A percentile compares a stretch with the other conserved stretches of the same genome.
Conservation (phyloP, 2,329 filamentous ascomycete genomes). For the Tolypocladium inflatum region DNA sequence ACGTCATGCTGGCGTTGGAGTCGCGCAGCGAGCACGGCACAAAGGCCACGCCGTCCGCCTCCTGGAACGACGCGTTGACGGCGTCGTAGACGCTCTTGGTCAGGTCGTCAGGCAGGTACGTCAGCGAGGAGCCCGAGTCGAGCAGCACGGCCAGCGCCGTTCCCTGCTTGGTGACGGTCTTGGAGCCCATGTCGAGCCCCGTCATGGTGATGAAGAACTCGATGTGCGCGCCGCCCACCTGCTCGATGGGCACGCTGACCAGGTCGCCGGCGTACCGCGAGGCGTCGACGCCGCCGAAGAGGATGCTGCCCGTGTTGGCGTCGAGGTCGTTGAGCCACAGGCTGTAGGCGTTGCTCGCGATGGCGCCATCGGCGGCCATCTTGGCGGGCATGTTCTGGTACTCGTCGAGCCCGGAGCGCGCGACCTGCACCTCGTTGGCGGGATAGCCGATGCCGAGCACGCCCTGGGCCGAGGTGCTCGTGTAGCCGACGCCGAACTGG, state of each 20-base stretch:
- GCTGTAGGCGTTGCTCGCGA: constrained; percentile 60
- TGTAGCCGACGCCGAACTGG: constrained; percentile 68
- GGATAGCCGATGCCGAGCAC: constrained; percentile 81
- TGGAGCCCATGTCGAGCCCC: constrained; percentile 35
- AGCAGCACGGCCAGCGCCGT: constrained; percentile 55
- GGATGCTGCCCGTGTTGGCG: constrained; percentile 53
- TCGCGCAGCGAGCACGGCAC: constrained; percentile 47
- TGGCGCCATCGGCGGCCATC: constrained; percentile 50
- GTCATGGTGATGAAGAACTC: constrained; percentile 66
- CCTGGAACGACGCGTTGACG: constrained; percentile 50
- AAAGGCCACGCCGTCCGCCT: constrained; percentile 43
- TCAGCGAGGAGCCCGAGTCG: constrained; percentile 60
- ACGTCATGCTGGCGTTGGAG: constrained; percentile 33
- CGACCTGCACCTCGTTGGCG: constrained; percentile 66
- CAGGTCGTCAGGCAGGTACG: constrained; percentile 53
- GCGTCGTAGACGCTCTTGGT: constrained; percentile 44
- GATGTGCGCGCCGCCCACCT: constrained; percentile 36
- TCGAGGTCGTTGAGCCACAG: constrained; percentile 68
- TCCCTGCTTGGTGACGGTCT: constrained; percentile 28
- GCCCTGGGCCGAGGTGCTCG: constrained; percentile 51
- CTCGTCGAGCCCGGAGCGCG: constrained; percentile 37
- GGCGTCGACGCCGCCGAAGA: constrained; percentile 68
- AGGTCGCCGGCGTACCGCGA: constrained; percentile 54
- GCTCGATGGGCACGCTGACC: constrained; percentile 57
- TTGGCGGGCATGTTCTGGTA: constrained; percentile 64